A percentile compares a stretch with the other conserved stretches of the same genome.
Conservation (phyloP, 163 green algal species). For the Chlamydomonas reinhardtii region DNA sequence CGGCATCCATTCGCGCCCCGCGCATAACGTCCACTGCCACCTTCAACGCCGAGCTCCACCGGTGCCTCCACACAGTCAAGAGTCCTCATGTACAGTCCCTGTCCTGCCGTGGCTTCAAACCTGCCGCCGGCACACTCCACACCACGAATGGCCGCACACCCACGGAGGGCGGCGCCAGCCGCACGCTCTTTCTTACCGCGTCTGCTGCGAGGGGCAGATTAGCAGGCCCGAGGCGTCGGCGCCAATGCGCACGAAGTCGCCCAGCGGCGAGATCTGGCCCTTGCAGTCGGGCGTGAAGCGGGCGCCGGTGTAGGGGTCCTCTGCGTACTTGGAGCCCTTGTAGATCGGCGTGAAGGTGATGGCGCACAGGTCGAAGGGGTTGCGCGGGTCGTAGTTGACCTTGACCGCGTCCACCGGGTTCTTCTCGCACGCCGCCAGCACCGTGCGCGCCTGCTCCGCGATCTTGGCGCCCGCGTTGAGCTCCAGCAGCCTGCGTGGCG, state of each 20-base stretch:
- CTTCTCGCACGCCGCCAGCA: conserved; percentile 95
- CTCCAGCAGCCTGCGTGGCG: conserved; percentile 85
- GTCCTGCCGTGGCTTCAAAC: no score
- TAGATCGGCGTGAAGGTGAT: conserved; percentile 98
- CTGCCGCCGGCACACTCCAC: no score
- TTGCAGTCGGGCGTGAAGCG: conserved; percentile 90
- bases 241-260: conserved; percentile 90
- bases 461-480: conserved; percentile 90
- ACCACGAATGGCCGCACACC: no score
- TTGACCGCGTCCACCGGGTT: conserved; percentile 88
- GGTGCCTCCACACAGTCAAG: no score
- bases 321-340: conserved; percentile 83
- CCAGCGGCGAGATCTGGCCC: conserved; percentile 90
- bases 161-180: no score
- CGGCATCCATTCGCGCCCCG: no score
- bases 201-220: conserved; percentile 59
- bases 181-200: neutral
- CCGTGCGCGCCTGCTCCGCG: conserved; percentile 78
- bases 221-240: conserved; percentile 92
- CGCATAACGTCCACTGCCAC: no score
- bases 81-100: no score
- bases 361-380: conserved; percentile 98
- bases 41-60: no score
- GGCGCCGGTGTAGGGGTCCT: conserved; percentile 79
- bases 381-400: conserved; percentile 97